Base-by-base conservation (phyloP, 345 rosid genomes). In the Psidium guajava region DNA sequence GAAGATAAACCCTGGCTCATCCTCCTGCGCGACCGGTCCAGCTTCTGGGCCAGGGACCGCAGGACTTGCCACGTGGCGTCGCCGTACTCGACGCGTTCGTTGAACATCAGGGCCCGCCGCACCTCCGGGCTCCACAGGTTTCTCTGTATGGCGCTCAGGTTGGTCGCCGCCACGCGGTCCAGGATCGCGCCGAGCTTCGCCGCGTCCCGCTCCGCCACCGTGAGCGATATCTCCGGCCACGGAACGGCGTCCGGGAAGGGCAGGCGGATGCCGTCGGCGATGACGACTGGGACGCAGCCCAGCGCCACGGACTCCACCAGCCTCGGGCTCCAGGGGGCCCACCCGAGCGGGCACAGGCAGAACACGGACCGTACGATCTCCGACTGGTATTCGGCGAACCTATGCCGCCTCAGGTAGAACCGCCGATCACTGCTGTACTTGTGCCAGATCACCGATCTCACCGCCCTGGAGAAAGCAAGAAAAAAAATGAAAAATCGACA, bases 291-390 rank as follows among this genome's bases (percentile, higher is more conserved):
- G 36, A 97, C 94, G 83, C 99, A 97, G 0, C 99, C 99, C 75
- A 97, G 91, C 1, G 90, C 96, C 8, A 93, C 97, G 0, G 99
- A 93, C 85, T 97, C 99, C 20, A 96, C 98, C 18, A 97, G 91
- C 83, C 99, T 86, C 1, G 99, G 99, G 85, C 98, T 97, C 99
- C 99, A 97, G 1, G 99, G 99, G 84, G 99, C 99, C 99, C 99
- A 97, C 82, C 99, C 99, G 0, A 94, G 90, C 0, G 99, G 99
- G 82, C 98, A 96, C 12, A 97, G 88, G 85, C 99, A 97, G 84
- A 97, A 97, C 27, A 93, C 93, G 0, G 99, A 97, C 54, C 98
- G 88, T 11, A 88, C 92, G 5, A 97, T 96, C 82, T 97, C 99
- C 47, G 95, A 90, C 89, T 91, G 95, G 93, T 93, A 97, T 52